Evolutionary conservation across 176 grass and related monocot species (phyloP), one percentile per base, ranked within the genome.

Genomic region (maize (Zea mays)): DNA sequence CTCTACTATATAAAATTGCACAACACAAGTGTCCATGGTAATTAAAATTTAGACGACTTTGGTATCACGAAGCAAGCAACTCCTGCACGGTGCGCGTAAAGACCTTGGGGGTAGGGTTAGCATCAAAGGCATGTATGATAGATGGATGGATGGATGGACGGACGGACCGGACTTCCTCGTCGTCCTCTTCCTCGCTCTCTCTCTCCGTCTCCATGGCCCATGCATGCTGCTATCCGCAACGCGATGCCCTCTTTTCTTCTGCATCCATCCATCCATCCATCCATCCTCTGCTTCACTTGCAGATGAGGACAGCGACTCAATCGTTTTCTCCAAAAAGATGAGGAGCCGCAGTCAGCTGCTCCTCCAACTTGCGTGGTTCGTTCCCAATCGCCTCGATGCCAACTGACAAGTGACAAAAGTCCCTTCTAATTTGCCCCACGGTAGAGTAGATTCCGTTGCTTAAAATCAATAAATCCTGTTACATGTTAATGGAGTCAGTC

Each of bases 241-340:
- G 51, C 49, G 15, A 50, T 16, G 43, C 3, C 9, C 57, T 59
- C 3, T 11, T 70, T 21, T 71, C 38, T 39, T 39, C 38, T 1
- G 3, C 27, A 27, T 27, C 27, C 27, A 27, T 39, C 4, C 38
- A 27, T 27, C 27, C 27, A 27, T 39, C 4, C 38, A 39, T 39
- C n/a, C 58, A 73, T 82, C 46, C 6, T 46, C 52, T 51, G 52
- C 35, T 58, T 13, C 38, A 19, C 37, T 70, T 75, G 81, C 81
- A 84, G 66, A 84, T 75, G 76, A 58, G 75, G 81, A 88, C 81
- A 84, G 55, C 55, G 54, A 3, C n/a, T 48, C 76, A 33, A 84
- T 88, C 81, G 39, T 79, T 88, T 84, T 88, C 76, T 75, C 62
- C 27, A 20, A 80, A 79, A 88, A 74, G 75, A 84, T 75, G 86